phyloP scores from a whole-genome alignment of 768 basidiomycete species.

The Brasilioporus rufonigricans region DNA sequence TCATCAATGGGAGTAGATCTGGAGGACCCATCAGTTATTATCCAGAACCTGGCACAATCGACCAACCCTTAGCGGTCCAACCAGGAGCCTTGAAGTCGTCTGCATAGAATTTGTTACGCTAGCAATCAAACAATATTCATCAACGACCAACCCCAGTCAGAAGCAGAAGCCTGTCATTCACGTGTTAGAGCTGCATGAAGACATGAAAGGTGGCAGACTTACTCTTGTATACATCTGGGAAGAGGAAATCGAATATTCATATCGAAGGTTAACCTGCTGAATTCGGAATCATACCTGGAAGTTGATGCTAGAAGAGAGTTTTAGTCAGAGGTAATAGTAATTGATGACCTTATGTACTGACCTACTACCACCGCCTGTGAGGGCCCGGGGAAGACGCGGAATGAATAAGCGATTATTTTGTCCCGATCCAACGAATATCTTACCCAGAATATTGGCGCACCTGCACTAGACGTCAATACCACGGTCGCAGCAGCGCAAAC shows the following conservation, averaged over 20 bases:
- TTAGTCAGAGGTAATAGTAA: too few relatives aligned
- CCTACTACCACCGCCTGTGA: too few relatives aligned
- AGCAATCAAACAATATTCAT: background rate
- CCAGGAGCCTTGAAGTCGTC: constrained; percentile 74
- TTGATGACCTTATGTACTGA: too few relatives aligned
- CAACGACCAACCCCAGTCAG: constrained; percentile 57
- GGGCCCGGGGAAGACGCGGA: too few relatives aligned
- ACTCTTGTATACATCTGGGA: too few relatives aligned
- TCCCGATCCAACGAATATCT: background rate
- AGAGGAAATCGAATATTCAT: too few relatives aligned
- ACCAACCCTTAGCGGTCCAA: constrained; percentile 60
- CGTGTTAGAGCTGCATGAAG: background rate
- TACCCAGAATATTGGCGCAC: constrained; percentile 64
- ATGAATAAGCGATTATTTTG: background rate
- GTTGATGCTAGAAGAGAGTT: too few relatives aligned
- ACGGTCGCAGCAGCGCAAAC: too few relatives aligned
- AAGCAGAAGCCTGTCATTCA: constrained; percentile 54
- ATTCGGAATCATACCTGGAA: too few relatives aligned
- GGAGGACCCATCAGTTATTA: constrained; percentile 1
- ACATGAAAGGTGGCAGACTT: background rate
- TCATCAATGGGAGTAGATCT: constrained; percentile 74
- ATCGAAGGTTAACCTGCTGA: too few relatives aligned
- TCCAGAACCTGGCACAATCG: background rate
- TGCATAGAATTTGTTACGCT: constrained; percentile 18
- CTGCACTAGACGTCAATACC: constrained; percentile 29